Evolutionary conservation across 352 stramenopile species (phyloP).

Genomic region (Heterotrichella gracilis): DNA sequence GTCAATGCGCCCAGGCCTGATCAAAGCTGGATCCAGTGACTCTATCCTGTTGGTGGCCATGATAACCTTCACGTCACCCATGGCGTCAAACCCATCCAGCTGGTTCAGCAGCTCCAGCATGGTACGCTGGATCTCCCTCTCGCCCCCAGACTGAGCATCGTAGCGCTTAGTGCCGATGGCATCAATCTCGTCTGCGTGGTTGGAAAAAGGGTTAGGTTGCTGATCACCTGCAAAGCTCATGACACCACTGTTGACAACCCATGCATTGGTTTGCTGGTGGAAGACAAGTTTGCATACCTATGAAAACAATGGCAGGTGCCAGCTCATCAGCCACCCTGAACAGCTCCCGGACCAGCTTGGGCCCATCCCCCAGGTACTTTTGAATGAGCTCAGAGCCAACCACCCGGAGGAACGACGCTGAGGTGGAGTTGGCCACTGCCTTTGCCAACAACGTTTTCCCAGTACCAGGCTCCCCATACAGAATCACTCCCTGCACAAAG

Average conservation of each 20-base stretch:
- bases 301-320: slow-evolving; percentile 95
- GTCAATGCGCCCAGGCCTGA: slow-evolving; percentile 94
- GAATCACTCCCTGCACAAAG: slow-evolving; percentile 96
- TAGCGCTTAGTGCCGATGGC: slow-evolving; percentile 95
- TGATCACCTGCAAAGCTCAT: no score
- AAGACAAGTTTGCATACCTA: no score
- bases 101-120: slow-evolving; percentile 99
- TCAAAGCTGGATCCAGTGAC: slow-evolving; percentile 82
- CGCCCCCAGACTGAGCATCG: slow-evolving; percentile 80
- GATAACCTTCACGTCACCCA: slow-evolving; percentile 98
- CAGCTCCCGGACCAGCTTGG: slow-evolving; percentile 95
- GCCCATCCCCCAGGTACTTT: slow-evolving; percentile 49
- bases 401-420: slow-evolving; percentile 90
- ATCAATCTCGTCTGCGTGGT: slow-evolving; percentile 99
- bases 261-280: no score
- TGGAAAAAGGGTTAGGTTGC: no score
- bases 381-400: slow-evolving; percentile 97
- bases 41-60: slow-evolving; percentile 99
- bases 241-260: no score
- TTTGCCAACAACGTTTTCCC: slow-evolving; percentile 93
- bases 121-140: slow-evolving; percentile 94
- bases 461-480: slow-evolving; percentile 94
- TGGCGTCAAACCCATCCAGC: slow-evolving; percentile 96
- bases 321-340: slow-evolving; percentile 93
- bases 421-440: slow-evolving; percentile 97